Evolutionary conservation across 176 grass and related monocot species (phyloP).

Genomic region (Calamus simplicifolius): DNA sequence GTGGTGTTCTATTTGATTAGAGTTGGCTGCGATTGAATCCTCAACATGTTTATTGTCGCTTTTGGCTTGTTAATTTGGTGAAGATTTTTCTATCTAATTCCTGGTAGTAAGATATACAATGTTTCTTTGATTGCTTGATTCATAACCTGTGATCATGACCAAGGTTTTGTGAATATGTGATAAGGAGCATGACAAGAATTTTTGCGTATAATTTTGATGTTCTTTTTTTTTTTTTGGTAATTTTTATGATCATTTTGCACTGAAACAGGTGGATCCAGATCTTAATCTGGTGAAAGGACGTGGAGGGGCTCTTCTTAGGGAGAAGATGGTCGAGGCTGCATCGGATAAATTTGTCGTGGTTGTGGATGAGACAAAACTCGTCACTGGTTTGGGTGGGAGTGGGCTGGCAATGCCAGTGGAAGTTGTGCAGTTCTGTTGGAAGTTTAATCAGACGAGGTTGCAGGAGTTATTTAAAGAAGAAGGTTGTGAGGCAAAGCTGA

Average conservation of each 20-base stretch:
- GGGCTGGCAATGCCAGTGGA: slow-evolving; percentile 95
- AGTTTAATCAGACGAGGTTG: slow-evolving; percentile 70
- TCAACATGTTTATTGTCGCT: no score
- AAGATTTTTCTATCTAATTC: no score
- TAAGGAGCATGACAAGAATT: no score
- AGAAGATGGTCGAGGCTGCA: slow-evolving; percentile 94
- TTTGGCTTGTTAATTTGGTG: no score
- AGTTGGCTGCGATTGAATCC: no score
- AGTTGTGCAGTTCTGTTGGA: slow-evolving; percentile 99
- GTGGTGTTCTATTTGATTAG: no score
- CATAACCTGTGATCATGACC: no score
- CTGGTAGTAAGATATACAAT: no score
- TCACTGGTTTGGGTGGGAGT: slow-evolving; percentile 82
- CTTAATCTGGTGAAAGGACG: slow-evolving; percentile 95
- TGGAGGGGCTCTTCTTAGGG: slow-evolving; percentile 89
- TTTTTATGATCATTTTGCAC: background rate
- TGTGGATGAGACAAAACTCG: slow-evolving; percentile 83
- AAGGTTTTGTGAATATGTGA: no score
- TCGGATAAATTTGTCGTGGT: slow-evolving; percentile 83
- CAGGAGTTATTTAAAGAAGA: slow-evolving; percentile 63
- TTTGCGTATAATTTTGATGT: no score
- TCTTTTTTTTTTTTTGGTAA: no score
- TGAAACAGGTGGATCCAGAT: slow-evolving; percentile 76
- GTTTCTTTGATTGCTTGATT: no score
- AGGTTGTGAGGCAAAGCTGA: slow-evolving; percentile 28